Conservation (phyloP, 257 asterid genomes). For the Linderniella brevidens region DNA sequence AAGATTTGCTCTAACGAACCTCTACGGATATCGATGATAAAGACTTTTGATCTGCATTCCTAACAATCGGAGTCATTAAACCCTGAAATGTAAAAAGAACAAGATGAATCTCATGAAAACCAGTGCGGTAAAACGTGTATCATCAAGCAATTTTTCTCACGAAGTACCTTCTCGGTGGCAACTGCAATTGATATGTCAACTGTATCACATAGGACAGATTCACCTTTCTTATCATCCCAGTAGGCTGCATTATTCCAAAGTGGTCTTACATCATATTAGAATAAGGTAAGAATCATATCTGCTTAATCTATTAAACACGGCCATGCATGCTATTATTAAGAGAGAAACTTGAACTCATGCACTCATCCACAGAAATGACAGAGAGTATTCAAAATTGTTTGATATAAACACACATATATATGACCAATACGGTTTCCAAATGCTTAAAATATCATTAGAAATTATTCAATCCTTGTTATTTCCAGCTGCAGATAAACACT, state of each 20-base stretch:
- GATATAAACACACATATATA: too few relatives aligned
- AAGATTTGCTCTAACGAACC: slow-evolving; percentile 26
- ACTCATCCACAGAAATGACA: slow-evolving; percentile 1
- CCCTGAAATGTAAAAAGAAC: slow-evolving; percentile 39
- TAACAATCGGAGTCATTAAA: slow-evolving; percentile 88
- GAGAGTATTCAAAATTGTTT: not conserved
- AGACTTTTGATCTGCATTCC: slow-evolving; percentile 93
- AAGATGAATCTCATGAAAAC: slow-evolving; percentile 8
- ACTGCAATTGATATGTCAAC: slow-evolving; percentile 97
- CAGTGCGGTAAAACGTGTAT: slow-evolving; percentile 8
- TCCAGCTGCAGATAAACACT: too few relatives aligned
- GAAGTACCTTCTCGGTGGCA: slow-evolving; percentile 89
- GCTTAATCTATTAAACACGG: slow-evolving; percentile 3
- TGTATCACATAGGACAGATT: slow-evolving; percentile 50
- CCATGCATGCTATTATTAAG: too few relatives aligned
- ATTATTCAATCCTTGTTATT: too few relatives aligned
- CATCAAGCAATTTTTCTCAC: slow-evolving; percentile 11
- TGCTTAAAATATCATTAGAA: too few relatives aligned
- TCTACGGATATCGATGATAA: slow-evolving; percentile 83
- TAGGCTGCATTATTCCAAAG: slow-evolving; percentile 39
- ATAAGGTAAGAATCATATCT: too few relatives aligned
- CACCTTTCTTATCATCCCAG: slow-evolving; percentile 74
- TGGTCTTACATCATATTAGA: too few relatives aligned
- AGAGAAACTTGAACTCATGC: too few relatives aligned
- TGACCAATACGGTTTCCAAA: too few relatives aligned